Conservation (phyloP, 1,139 yeast genomes). For the Ogataea hybrid region DNA sequence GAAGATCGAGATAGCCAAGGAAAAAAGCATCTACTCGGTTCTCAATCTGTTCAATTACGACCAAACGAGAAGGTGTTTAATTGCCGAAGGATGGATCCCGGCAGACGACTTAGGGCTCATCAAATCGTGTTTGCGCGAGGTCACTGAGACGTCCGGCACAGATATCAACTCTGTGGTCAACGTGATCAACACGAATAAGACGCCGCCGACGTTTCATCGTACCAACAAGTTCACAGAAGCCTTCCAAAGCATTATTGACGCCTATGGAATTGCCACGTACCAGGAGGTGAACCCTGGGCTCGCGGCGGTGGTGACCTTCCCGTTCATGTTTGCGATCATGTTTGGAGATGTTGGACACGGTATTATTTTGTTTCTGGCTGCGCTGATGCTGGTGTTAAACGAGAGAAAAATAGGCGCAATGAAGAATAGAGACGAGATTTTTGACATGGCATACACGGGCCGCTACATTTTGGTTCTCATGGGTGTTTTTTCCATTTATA, state of each 20-base stretch:
- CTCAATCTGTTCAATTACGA: slow-evolving; percentile 84
- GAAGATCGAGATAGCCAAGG: slow-evolving; percentile 66
- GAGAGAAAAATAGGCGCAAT: slow-evolving; percentile 63
- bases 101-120: slow-evolving; percentile 41
- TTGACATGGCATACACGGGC: slow-evolving; percentile 94
- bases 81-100: slow-evolving; percentile 98
- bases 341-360: slow-evolving; percentile 99
- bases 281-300: slow-evolving; percentile 96
- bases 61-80: slow-evolving; percentile 77
- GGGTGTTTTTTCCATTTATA: slow-evolving; percentile 93
- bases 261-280: slow-evolving; percentile 91
- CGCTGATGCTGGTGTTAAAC: slow-evolving; percentile 63
- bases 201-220: slow-evolving; percentile 92
- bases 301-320: slow-evolving; percentile 93
- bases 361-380: slow-evolving; percentile 70
- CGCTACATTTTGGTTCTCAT: slow-evolving; percentile 83
- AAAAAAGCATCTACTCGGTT: slow-evolving; percentile 69
- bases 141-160: slow-evolving; percentile 55
- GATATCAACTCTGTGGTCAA: slow-evolving; percentile 78
- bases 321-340: slow-evolving; percentile 99
- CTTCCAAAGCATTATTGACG: slow-evolving; percentile 91
- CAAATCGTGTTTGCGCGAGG: slow-evolving; percentile 48
- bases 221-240: slow-evolving; percentile 91
- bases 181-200: slow-evolving; percentile 72
- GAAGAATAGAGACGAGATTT: slow-evolving; percentile 83